Evolutionary conservation across 306 rosid genomes (phyloP).

Genomic region (Glycine latifolia): DNA sequence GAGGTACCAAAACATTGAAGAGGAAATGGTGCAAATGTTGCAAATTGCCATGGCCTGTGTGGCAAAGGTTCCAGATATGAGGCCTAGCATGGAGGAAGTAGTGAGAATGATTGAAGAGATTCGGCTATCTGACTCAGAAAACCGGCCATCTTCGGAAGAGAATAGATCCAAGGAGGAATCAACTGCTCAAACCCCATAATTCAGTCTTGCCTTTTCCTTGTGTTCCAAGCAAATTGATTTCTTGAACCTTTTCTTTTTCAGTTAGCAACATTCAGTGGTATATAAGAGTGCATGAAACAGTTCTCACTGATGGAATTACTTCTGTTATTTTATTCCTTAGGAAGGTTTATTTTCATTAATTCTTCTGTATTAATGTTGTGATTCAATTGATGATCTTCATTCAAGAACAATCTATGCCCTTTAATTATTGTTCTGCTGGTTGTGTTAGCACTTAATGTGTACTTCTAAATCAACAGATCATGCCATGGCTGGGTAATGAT

Average conservation of each 20-base stretch:
- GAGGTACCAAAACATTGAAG: constrained; percentile 91
- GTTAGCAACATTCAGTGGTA: constrained; percentile 54
- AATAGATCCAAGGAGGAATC: constrained; percentile 88
- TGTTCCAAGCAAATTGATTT: constrained; percentile 42
- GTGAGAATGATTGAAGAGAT: constrained; percentile 93
- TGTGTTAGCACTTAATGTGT: constrained; percentile 2
- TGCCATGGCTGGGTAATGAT: not conserved
- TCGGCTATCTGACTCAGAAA: constrained; percentile 96
- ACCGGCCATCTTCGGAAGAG: constrained; percentile 94
- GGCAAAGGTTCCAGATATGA: constrained; percentile 83
- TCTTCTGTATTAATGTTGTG: constrained; percentile 58
- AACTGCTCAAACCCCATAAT: constrained; percentile 76
- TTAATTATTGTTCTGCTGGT: not conserved
- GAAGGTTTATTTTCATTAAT: constrained; percentile 51
- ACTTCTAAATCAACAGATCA: constrained; percentile 1
- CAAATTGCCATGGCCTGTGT: constrained; percentile 96
- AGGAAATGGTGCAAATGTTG: constrained; percentile 98
- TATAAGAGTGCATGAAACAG: constrained; percentile 49
- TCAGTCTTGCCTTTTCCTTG: constrained; percentile 39
- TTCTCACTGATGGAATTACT: constrained; percentile 45
- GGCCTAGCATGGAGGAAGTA: constrained; percentile 90
- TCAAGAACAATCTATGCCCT: constrained; percentile 44
- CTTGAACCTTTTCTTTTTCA: constrained; percentile 38
- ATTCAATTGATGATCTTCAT: constrained; percentile 60
- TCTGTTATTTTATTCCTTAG: constrained; percentile 39